Conservation (phyloP, 306 rosid genomes). For the Dalbergia cultrata region DNA sequence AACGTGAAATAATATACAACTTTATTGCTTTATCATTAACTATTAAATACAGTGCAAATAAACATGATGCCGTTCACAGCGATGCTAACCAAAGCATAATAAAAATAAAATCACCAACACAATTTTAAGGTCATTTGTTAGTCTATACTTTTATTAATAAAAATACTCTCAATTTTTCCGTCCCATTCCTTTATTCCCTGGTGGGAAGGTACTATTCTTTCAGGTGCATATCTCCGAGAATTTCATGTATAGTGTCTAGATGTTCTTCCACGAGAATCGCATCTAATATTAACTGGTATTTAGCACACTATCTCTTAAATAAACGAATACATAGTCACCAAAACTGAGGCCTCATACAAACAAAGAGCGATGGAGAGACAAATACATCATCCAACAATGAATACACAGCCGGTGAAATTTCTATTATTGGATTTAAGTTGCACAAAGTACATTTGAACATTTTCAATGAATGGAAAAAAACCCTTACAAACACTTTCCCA, state of each 20-base stretch:
- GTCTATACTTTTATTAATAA: no score
- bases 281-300: no score
- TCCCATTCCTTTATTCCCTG: background rate
- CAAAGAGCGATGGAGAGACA: no score
- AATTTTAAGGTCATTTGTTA: no score
- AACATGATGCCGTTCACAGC: background rate
- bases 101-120: background rate
- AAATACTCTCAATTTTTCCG: background rate
- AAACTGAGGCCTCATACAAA: no score
- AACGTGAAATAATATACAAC: no score
- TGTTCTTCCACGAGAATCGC: background rate
- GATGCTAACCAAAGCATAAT: background rate
- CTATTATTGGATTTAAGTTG: conserved; percentile 25
- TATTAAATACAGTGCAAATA: no score
- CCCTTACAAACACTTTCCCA: conserved; percentile 6
- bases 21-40: no score
- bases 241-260: background rate
- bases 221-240: background rate
- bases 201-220: no score
- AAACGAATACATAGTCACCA: no score
- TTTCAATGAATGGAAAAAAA: conserved; percentile 14
- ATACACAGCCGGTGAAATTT: background rate
- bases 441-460: conserved; percentile 41
- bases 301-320: background rate
- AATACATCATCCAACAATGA: background rate